These are phyloP conservation scores for Thraustotheca clavata DNA, from an alignment of 352 stramenopile species.

Conservation along the genomic window DNA sequence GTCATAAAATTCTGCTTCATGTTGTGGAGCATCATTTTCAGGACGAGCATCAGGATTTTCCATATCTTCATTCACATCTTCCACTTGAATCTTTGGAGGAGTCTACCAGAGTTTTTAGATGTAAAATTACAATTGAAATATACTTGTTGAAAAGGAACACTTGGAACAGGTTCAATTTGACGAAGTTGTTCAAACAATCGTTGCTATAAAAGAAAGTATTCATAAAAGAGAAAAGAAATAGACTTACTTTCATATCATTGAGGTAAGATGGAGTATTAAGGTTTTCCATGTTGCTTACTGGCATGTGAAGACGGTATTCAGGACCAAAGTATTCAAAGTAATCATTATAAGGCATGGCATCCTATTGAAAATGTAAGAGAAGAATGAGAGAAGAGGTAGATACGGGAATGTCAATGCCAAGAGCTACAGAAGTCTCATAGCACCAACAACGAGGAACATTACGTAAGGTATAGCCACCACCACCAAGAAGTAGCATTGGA, in stretches of 20 bases:
- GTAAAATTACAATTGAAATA: slow-evolving; percentile 30
- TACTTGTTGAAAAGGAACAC: slow-evolving; percentile 92
- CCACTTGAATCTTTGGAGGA: neutral
- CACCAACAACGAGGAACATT: slow-evolving; percentile 93
- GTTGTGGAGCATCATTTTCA: slow-evolving; percentile 41
- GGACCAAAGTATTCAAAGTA: slow-evolving; percentile 99
- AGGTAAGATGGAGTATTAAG: slow-evolving; percentile 93
- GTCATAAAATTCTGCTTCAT: slow-evolving; percentile 75
- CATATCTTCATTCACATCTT: slow-evolving; percentile 22
- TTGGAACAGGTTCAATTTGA: slow-evolving; percentile 93
- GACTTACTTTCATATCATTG: slow-evolving; percentile 59
- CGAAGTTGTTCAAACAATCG: slow-evolving; percentile 93
- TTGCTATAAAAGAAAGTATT: slow-evolving; percentile 22
- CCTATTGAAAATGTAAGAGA: slow-evolving; percentile 32
- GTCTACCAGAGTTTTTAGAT: neutral
- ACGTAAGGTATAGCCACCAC: slow-evolving; percentile 96
- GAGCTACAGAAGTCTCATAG: slow-evolving; percentile 95
- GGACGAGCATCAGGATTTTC: slow-evolving; percentile 36
- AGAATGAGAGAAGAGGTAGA: slow-evolving; percentile 30
- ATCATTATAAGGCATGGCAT: slow-evolving; percentile 99
- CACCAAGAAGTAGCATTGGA: slow-evolving; percentile 94
- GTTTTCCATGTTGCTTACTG: slow-evolving; percentile 95
- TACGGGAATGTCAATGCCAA: slow-evolving; percentile 76
- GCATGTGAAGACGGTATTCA: slow-evolving; percentile 97
- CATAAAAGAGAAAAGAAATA: neutral